Evolutionary conservation across 306 rosid genomes (phyloP), one percentile per base, ranked within the genome.

Genomic region (Astragalus glycyphyllos): DNA sequence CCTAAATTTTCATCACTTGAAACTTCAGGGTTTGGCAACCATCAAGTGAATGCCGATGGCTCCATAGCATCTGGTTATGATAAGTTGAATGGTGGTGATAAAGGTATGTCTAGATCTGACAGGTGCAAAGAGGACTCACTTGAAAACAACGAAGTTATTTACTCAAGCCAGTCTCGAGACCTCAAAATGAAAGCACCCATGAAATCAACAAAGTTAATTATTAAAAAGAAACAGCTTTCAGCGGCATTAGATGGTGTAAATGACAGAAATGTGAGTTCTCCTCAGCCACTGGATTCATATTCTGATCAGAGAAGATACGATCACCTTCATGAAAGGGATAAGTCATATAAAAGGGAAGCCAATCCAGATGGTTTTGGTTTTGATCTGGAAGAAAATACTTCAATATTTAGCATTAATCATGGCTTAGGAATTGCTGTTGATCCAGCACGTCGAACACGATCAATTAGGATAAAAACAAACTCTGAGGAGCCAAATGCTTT

Each of bases 121-220:
- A 80, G 75, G 63, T 57, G 71, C 63, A 42, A 44, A 0, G 80
- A 81, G 14, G 72, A 71, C 48, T 57, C 65, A 5, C 40, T 11
- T 68, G 87, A 79, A 62, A 77, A 71, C 59, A 61, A 71, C 44
- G 85, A 77, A 74, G 65, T 40, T 76, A 61, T 26, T 45, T 48
- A 37, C 48, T 59, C 79, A 54, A 75, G 80, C 70, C 77, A 69
- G 62, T 55, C 74, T 14, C 34, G 8, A 35, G 85, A 79, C 70
- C 76, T 76, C 71, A 77, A 83, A 81, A 76, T 79, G 80, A 78
- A 86, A 83, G 83, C 80, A 65, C 68, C 94, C 17, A 42, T 71
- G 60, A 84, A 81, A 73, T 46, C 87, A 45, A 79, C 74, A 9
- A 88, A 82, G 72, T 49, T 86, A 46, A 44, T 73, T 50, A 77